phyloP scores from a whole-genome alignment of 306 rosid species.

The Quercus bicolor region DNA sequence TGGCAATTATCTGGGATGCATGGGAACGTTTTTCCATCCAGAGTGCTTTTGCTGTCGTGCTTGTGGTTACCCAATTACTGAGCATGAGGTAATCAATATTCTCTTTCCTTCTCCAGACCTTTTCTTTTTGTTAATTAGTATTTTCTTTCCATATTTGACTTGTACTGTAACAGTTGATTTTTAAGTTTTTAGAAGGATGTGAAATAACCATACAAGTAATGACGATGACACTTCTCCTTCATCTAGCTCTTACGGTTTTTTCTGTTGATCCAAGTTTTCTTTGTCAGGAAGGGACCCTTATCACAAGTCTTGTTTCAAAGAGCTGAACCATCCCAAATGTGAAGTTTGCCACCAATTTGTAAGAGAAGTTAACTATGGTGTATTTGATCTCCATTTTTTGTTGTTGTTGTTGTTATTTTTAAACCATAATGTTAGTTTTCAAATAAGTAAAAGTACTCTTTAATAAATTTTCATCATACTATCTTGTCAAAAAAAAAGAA shows the following conservation, averaged over 20 bases:
- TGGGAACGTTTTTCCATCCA: constrained; percentile 73
- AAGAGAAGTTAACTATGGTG: constrained; percentile 34
- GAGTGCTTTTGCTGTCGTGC: constrained; percentile 75
- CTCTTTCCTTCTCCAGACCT: not conserved
- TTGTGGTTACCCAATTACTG: constrained; percentile 72
- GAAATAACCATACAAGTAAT: not conserved
- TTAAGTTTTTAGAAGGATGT: constrained; percentile 6
- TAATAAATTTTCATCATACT: too few relatives aligned
- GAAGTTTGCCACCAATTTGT: constrained; percentile 97
- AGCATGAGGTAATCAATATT: constrained; percentile 62
- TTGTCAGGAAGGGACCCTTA: constrained; percentile 92
- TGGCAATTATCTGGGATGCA: constrained; percentile 76
- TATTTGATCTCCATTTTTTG: constrained; percentile 4
- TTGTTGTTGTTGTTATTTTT: not conserved
- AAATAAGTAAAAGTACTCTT: too few relatives aligned
- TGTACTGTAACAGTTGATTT: not conserved
- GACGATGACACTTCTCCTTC: constrained; percentile 18
- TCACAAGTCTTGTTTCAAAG: constrained; percentile 92
- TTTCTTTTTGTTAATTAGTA: not conserved
- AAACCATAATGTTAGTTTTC: not conserved
- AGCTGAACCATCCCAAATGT: constrained; percentile 83
- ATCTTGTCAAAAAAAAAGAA: not conserved
- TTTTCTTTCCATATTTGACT: constrained; percentile 9
- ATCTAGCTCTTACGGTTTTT: constrained; percentile 45
- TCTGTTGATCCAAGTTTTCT: constrained; percentile 78